These are phyloP conservation scores for Ilex aquifolium DNA, from an alignment of 257 asterid genomes.

Conservation along the genomic window DNA sequence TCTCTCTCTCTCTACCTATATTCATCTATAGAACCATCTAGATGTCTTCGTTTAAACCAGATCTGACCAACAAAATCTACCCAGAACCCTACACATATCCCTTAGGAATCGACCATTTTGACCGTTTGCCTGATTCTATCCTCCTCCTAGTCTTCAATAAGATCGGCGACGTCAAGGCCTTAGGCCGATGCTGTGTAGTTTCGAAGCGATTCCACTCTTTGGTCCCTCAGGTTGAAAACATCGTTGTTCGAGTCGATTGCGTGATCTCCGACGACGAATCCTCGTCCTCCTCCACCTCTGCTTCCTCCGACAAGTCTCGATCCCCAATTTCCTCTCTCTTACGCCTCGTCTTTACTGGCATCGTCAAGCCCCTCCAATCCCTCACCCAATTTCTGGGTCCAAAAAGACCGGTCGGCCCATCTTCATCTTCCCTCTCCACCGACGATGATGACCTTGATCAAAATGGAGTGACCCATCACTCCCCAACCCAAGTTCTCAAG, in stretches of 20 bases:
- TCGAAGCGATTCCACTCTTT: slow-evolving; percentile 63
- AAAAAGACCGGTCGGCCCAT: too few species aligned
- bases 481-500: slow-evolving; percentile 70
- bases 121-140: slow-evolving; percentile 63
- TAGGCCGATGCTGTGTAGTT: slow-evolving; percentile 84
- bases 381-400: slow-evolving; percentile 47
- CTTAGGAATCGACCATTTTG: slow-evolving; percentile 52
- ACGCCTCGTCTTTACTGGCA: slow-evolving; percentile 46
- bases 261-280: slow-evolving; percentile 85
- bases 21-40: neutral
- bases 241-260: slow-evolving; percentile 88
- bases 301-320: slow-evolving; percentile 41
- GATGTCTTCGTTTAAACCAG: slow-evolving; percentile 45
- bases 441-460: slow-evolving; percentile 40
- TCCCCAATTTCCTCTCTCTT: slow-evolving; percentile 58
- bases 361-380: slow-evolving; percentile 68
- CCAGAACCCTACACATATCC: slow-evolving; percentile 30
- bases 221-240: slow-evolving; percentile 79
- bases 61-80: slow-evolving; percentile 41
- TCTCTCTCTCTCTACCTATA: neutral
- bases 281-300: slow-evolving; percentile 27
- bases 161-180: slow-evolving; percentile 84
- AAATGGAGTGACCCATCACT: slow-evolving; percentile 66
- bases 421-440: neutral
- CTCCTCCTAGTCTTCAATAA: slow-evolving; percentile 69